Conservation (phyloP, 139 green algal species). For the Nannochloris sp. region DNA sequence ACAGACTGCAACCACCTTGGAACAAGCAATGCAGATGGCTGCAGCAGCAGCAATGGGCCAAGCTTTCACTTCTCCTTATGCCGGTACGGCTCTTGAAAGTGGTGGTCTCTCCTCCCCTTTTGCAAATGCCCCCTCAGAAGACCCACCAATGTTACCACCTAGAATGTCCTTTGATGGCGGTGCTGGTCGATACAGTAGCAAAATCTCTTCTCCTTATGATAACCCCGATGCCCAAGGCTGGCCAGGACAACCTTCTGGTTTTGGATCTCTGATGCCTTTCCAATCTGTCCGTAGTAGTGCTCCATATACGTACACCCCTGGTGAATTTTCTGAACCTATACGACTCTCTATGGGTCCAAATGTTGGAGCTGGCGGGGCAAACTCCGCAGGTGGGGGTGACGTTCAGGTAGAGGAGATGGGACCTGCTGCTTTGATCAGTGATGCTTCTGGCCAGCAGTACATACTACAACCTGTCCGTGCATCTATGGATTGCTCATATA, state of each 20-base stretch:
- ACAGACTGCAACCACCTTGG: too few species aligned
- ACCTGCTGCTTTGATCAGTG: constrained; percentile 3
- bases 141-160: too few species aligned
- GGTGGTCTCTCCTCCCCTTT: too few species aligned
- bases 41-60: neutral
- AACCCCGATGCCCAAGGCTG: neutral
- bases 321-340: neutral
- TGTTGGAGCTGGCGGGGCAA: neutral
- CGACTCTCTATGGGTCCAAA: neutral
- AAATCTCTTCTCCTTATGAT: neutral
- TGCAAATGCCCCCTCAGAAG: too few species aligned
- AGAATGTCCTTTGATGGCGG: too few species aligned
- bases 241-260: neutral
- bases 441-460: constrained; percentile 8
- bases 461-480: constrained; percentile 1
- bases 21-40: constrained; percentile 5
- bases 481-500: too few species aligned
- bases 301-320: too few species aligned
- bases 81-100: too few species aligned
- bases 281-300: too few species aligned
- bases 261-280: neutral
- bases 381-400: neutral
- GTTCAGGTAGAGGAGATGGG: neutral
- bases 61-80: too few species aligned
- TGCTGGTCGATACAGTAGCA: neutral